Conservation (phyloP, 2,329 filamentous ascomycete species). For the Penicillium oxalicum region DNA sequence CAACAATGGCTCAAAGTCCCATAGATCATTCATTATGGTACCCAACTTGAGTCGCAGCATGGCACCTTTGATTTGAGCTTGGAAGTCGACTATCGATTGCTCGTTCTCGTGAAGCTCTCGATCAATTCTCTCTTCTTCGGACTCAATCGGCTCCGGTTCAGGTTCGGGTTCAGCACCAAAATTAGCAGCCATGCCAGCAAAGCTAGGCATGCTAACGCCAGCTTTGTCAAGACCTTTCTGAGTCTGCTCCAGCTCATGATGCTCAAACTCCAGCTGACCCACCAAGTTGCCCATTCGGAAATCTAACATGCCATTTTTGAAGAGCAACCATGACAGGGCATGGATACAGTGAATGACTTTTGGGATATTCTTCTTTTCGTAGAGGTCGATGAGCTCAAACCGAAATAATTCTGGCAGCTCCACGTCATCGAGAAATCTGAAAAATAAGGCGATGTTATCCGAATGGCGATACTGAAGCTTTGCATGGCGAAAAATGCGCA, state of each 20-base stretch:
- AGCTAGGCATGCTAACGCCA: slow-evolving; percentile 92
- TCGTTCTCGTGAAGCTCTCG: slow-evolving; percentile 76
- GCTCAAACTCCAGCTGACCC: slow-evolving; percentile 92
- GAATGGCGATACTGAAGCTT: slow-evolving; percentile 92
- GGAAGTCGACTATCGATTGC: slow-evolving; percentile 66
- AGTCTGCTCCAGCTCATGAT: slow-evolving; percentile 93
- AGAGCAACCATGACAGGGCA: slow-evolving; percentile 93
- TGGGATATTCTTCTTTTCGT: slow-evolving; percentile 99
- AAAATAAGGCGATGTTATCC: slow-evolving; percentile 96
- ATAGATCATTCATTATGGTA: slow-evolving; percentile 77
- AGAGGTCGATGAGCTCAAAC: slow-evolving; percentile 94
- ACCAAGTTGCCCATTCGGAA: slow-evolving; percentile 96
- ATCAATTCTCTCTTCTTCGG: slow-evolving; percentile 81
- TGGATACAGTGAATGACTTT: slow-evolving; percentile 99
- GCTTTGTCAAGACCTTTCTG: slow-evolving; percentile 96
- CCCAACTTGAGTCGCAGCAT: slow-evolving; percentile 70
- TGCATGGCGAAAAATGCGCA: slow-evolving; percentile 77
- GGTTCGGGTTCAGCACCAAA: slow-evolving; percentile 81
- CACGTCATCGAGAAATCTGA: slow-evolving; percentile 84
- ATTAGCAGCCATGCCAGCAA: slow-evolving; percentile 92
- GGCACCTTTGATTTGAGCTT: slow-evolving; percentile 79
- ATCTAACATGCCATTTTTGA: slow-evolving; percentile 86
- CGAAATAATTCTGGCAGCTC: slow-evolving; percentile 92
- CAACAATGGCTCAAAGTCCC: slow-evolving; percentile 74
- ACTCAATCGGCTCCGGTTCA: slow-evolving; percentile 67